Evolutionary conservation across 148 eudicot genomes (phyloP), one percentile per base, ranked within the genome.

Genomic region (Salicornia ramosissima): DNA sequence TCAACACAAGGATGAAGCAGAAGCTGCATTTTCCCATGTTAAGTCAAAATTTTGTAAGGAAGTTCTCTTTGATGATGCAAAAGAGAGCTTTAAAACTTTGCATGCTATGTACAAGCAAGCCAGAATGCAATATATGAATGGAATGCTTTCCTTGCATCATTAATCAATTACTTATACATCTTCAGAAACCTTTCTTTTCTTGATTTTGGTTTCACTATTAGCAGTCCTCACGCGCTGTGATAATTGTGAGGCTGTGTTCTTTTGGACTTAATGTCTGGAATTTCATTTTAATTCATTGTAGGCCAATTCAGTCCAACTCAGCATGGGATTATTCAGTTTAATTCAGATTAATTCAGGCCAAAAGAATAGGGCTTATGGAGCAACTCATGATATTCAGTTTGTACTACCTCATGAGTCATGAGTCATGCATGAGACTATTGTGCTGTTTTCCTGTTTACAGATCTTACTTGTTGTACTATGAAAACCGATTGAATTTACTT

Each of bases 91-190:
- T 69, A 78, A 31, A 43, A 46, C 21, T 76, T 76, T 84, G 69
- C 86, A 81, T 80, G 82, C 69, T 56, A 80, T 76, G 79, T 89
- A 86, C 74, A 86, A 81, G 78, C 80, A 76, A 62, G 80, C 80
- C 42, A 73, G 96, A 59, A 78, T 74, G 59, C 88, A 79, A 65
- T 89, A 80, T 72, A 77, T 54, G 67, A 78, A 79, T 55, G 96
- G 96, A 65, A 88, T 88, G 96, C 85, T 90, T 69, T 80, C 96
- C 14, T 70, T 90, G 69, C 90, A 88, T 77, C 71, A 64, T 68
- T 75, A 68, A 39, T 63, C 1, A 25, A 2, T 12, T 11, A 61
- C 2, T 55, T 66, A 65, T 13, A 24, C 5, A 3, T 3, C 40
- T 36, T 58, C 28, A 30, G 28, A 28, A n/a, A 10, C 16, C 24